Evolutionary conservation across 371 early-diverging fungal species (phyloP).

Genomic region (Lichtheimia ornata): DNA sequence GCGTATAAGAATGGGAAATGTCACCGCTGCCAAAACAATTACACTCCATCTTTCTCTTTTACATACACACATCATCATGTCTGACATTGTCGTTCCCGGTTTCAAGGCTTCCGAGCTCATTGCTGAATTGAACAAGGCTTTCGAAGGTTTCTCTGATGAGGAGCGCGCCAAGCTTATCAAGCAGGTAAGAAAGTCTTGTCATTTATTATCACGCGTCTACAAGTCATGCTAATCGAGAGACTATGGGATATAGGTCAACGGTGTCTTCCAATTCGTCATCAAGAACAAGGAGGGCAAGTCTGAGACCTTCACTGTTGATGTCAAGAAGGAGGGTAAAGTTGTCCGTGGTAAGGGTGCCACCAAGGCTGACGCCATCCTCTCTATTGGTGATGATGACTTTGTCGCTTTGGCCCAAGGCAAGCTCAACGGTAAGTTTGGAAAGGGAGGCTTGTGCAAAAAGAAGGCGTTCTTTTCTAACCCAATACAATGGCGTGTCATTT

Average conservation of each 20-base stretch:
- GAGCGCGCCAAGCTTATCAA: constrained; percentile 45
- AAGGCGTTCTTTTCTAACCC: background rate
- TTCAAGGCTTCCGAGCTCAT: constrained; percentile 49
- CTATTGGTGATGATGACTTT: constrained; percentile 79
- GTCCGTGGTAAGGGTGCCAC: constrained; percentile 63
- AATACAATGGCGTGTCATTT: background rate
- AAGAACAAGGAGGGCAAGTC: constrained; percentile 65
- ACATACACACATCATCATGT: constrained; percentile 21
- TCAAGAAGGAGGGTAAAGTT: constrained; percentile 69
- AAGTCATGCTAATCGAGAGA: background rate
- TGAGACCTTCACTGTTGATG: constrained; percentile 75
- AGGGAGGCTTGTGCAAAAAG: background rate
- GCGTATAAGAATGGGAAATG: no score
- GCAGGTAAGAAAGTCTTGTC: constrained; percentile 20
- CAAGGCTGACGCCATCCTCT: constrained; percentile 70
- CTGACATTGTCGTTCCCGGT: constrained; percentile 50
- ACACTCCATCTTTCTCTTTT: background rate
- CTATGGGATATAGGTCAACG: constrained; percentile 60
- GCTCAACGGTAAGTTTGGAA: constrained; percentile 62
- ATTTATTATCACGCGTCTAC: background rate
- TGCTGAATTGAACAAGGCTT: constrained; percentile 38
- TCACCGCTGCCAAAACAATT: no score
- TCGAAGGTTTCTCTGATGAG: constrained; percentile 31
- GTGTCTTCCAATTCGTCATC: constrained; percentile 84
- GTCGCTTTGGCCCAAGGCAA: constrained; percentile 83